A percentile compares a stretch with the other conserved stretches of the same genome.
These are phyloP conservation scores for Zygosaccharomyces kombuchaensis DNA, from an alignment of 805 yeast species.

Conservation along the genomic window DNA sequence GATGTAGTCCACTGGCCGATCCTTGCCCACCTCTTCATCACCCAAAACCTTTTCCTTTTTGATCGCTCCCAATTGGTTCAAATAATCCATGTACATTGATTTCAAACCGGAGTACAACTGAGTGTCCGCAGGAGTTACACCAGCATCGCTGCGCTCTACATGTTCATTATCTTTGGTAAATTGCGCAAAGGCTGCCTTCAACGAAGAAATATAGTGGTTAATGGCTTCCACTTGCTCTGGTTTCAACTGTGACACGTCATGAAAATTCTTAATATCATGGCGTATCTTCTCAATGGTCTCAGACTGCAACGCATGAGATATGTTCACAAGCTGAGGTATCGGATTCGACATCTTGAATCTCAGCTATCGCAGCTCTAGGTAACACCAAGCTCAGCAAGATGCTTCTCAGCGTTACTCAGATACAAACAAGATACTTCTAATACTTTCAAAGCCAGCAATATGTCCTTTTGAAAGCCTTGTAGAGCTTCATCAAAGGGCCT, in stretches of 20 bases:
- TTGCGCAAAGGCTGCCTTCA: slow-evolving; percentile 22
- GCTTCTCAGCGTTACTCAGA: neutral
- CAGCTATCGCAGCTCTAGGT: neutral
- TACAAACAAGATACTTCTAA: neutral
- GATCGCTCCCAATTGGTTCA: slow-evolving; percentile 23
- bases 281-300: slow-evolving; percentile 29
- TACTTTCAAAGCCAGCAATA: neutral
- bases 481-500: neutral
- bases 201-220: slow-evolving; percentile 21
- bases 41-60: slow-evolving; percentile 14
- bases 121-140: slow-evolving; percentile 27
- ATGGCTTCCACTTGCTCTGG: slow-evolving; percentile 18
- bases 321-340: slow-evolving; percentile 32
- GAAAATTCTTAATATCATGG: slow-evolving; percentile 22
- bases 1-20: slow-evolving; percentile 19
- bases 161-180: slow-evolving; percentile 31
- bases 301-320: slow-evolving; percentile 32
- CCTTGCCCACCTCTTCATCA: slow-evolving; percentile 11
- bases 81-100: slow-evolving; percentile 32
- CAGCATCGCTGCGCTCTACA: slow-evolving; percentile 19
- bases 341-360: slow-evolving; percentile 20
- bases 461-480: neutral
- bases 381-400: neutral
- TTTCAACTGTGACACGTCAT: slow-evolving; percentile 12
- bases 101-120: slow-evolving; percentile 31